phyloP scores from a whole-genome alignment of 768 basidiomycete genomes.

The Austroboletus eburneus region DNA sequence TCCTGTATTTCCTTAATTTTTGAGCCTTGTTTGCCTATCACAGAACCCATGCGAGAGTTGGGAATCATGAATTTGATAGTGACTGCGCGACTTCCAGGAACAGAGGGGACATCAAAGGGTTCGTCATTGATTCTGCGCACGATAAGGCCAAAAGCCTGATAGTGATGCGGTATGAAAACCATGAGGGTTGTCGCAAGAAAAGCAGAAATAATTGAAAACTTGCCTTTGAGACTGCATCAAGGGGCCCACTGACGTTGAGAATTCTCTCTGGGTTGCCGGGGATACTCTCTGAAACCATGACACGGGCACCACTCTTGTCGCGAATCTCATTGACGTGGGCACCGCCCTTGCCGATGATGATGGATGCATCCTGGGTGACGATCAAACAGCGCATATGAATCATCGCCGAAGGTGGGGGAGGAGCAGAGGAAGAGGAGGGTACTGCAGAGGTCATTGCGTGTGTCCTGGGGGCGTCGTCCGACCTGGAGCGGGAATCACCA shows the following conservation, averaged over 20 bases:
- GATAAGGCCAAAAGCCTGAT: constrained; percentile 95
- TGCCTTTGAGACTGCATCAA: constrained; percentile 99
- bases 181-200: background rate
- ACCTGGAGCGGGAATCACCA: constrained; percentile 35
- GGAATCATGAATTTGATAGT: constrained; percentile 99
- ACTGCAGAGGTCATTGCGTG: constrained; percentile 45
- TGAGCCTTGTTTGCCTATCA: constrained; percentile 95
- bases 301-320: constrained; percentile 94
- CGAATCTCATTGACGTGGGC: constrained; percentile 98
- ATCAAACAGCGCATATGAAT: constrained; percentile 99
- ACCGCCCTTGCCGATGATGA: constrained; percentile 96
- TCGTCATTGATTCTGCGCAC: constrained; percentile 99
- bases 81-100: constrained; percentile 96
- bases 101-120: constrained; percentile 95
- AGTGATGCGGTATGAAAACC: background rate
- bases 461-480: constrained; percentile 36
- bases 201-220: constrained; percentile 17
- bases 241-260: constrained; percentile 90
- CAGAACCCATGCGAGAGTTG: constrained; percentile 98
- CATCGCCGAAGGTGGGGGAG: constrained; percentile 65
- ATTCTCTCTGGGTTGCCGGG: constrained; percentile 99
- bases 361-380: constrained; percentile 98
- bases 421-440: constrained; percentile 44
- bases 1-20: constrained; percentile 99
- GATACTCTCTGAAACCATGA: constrained; percentile 97